Base-by-base conservation (phyloP, 2,329 filamentous ascomycete genomes). In the Apiospora rasikravindrae region DNA sequence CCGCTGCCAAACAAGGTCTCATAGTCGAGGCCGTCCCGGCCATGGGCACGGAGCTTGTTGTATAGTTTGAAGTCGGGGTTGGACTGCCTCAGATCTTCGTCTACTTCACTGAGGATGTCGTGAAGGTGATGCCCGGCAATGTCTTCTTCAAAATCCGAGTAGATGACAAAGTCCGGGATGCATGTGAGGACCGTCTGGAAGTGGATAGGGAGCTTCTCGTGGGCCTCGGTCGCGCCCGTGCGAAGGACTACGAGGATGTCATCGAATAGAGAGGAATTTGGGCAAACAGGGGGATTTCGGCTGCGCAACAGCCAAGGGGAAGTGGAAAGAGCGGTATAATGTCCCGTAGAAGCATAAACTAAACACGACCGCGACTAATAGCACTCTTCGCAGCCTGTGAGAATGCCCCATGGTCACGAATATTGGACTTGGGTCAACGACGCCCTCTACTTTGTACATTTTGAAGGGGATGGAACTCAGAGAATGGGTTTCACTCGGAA, bases 181-280 rank as follows among this genome's bases (percentile, higher is more conserved):
- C 89, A 91, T 73, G 83, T 82, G n/a, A 90, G 82, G 0, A 88
- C 88, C 1, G 87, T 88, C 68, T 83, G 77, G 72, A 89, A 84
- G 75, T 90, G 88, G 2, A 84, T 79, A 1, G 88, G 87, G 2
- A 91, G 83, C 77, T 89, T 89, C 33, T 86, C 83, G 71, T 82
- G 79, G 19, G 88, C 84, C 75, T 90, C 88, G 10, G 87, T 88
- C n/a, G 88, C 88, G 69, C 88, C 89, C 0, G 89, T 91, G 73
- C 87, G 86, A 73, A 91, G 82, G 11, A 90, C 81, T 13, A 91
- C 84, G 72, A 90, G 85, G 67, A 90, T 79, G 76, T 90, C 84
- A 3, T 87, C 66, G 5, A 29, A 40, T 1, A 67, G 22, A 19
- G 66, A n/a, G 4, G 66, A 67, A 5, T 45, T 4, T 19, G 40